Evolutionary conservation across 257 asterid species (phyloP).

Genomic region (Solanum appendiculatum): DNA sequence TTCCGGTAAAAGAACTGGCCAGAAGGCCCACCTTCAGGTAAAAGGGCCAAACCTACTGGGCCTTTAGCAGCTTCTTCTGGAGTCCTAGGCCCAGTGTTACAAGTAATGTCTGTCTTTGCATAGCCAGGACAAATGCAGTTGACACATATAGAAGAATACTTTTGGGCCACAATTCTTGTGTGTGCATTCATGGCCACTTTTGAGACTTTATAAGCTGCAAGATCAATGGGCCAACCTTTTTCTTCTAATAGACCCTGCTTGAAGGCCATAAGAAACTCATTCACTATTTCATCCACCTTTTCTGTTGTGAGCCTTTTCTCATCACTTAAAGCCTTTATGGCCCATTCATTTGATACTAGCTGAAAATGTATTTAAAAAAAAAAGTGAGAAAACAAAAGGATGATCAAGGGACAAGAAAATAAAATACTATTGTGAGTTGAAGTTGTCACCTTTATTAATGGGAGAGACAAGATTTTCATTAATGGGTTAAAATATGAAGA

Average conservation of each 20-base stretch:
- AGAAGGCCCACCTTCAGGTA: slow-evolving; percentile 18
- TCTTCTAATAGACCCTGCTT: slow-evolving; percentile 5
- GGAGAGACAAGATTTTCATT: background rate
- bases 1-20: slow-evolving; percentile 6
- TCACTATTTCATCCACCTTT: slow-evolving; percentile 8
- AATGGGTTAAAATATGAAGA: background rate
- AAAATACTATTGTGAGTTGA: background rate
- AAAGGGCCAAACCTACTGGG: slow-evolving; percentile 4
- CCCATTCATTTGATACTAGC: slow-evolving; percentile 3
- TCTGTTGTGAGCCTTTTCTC: slow-evolving; percentile 10
- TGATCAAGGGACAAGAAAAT: background rate
- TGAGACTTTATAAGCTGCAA: slow-evolving; percentile 20
- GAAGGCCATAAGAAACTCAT: background rate
- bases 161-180: slow-evolving; percentile 16
- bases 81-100: background rate
- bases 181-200: slow-evolving; percentile 21
- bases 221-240: slow-evolving; percentile 14
- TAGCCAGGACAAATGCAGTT: slow-evolving; percentile 19
- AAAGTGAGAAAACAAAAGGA: background rate
- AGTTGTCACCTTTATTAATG: background rate
- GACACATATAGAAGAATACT: slow-evolving; percentile 4
- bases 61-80: slow-evolving; percentile 13
- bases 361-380: background rate
- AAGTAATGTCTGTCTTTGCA: slow-evolving; percentile 10
- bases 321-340: background rate